Conservation (phyloP, 768 basidiomycete species). For the Rhodotorula diobovata region DNA sequence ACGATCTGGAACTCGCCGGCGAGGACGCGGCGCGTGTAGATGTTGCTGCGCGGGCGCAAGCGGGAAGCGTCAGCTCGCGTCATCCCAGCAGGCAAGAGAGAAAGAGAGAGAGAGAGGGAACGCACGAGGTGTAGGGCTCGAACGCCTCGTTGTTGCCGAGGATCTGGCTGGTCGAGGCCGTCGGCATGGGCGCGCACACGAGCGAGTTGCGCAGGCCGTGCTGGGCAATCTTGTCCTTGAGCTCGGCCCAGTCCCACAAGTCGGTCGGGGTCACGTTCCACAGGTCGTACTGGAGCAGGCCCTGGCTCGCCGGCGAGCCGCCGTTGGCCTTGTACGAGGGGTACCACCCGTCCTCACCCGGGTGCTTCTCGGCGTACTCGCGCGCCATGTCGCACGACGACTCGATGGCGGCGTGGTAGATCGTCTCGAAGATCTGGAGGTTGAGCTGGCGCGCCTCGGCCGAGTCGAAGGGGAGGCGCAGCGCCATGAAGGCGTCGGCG, state of each 20-base stretch:
- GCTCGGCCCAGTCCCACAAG: constrained; percentile 86
- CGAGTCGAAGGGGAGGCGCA: constrained; percentile 93
- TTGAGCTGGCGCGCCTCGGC: constrained; percentile 80
- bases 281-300: constrained; percentile 86
- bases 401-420: constrained; percentile 91
- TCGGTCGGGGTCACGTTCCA: constrained; percentile 86
- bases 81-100: not conserved
- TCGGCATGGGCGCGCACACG: constrained; percentile 94
- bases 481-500: constrained; percentile 95
- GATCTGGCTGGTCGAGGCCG: constrained; percentile 96
- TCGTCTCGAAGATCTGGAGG: constrained; percentile 95
- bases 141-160: constrained; percentile 98
- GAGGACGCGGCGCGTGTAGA: constrained; percentile 97
- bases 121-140: constrained; percentile 90
- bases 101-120: not conserved
- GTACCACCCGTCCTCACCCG: constrained; percentile 42
- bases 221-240: constrained; percentile 79
- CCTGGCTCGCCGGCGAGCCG: constrained; percentile 83
- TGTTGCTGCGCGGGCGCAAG: constrained; percentile 61
- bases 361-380: constrained; percentile 55
- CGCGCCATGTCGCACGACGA: constrained; percentile 66
- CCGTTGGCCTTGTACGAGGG: constrained; percentile 76
- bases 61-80: not conserved
- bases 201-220: constrained; percentile 85
- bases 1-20: constrained; percentile 99